Base-by-base conservation (phyloP, 2,329 filamentous ascomycete genomes). In the Phialophora verrucosa region DNA sequence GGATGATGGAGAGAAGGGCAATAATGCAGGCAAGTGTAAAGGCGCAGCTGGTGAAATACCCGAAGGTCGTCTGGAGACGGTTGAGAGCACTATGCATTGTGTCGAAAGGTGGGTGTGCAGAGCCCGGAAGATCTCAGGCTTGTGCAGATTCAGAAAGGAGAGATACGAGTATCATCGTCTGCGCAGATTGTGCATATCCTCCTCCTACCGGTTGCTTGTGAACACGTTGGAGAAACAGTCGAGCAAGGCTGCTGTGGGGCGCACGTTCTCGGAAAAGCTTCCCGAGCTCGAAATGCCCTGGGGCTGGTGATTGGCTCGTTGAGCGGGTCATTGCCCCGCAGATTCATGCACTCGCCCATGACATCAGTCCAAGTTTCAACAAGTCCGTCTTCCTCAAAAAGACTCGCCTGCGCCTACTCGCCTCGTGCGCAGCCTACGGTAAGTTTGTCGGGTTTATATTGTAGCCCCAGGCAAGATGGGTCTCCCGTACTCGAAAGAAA, bases 41-140 rank as follows among this genome's bases (percentile, higher is more conserved):
- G 64, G 91, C 90, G 70, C 97, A 93, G 29, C 93, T 96, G 20
- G 95, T 98, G 84, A 98, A 97, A 87, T 96, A 97, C 79, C 95
- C 93, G 78, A 99, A 99, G 78, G 93, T 90, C 81, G 92, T 94
- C 80, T 99, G 95, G 72, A 90, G 79, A 73, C 95, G 91, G 69
- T 91, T 92, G 57, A 96, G 81, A 55, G 90, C 87, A 76, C 60
- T 55, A 35, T 62, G 60, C 60, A 62, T 62, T 27, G n/a, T 44
- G 51, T 38, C n/a, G 6, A 12, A n/a, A 25, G 23, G 23, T 2
- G 23, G 51, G 31, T 38, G 3, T 14, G 8, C 3, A 27, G 27
- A 17, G 53, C 53, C 17, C 5, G 12, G 29, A 31, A 32, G 53
- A 35, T 14, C 11, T 32, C 14, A 20, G 25, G 8, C 4, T 2